A percentile compares a stretch with the other conserved stretches of the same genome.
phyloP scores from a whole-genome alignment of 306 rosid genomes.

The Prunus dulcis region DNA sequence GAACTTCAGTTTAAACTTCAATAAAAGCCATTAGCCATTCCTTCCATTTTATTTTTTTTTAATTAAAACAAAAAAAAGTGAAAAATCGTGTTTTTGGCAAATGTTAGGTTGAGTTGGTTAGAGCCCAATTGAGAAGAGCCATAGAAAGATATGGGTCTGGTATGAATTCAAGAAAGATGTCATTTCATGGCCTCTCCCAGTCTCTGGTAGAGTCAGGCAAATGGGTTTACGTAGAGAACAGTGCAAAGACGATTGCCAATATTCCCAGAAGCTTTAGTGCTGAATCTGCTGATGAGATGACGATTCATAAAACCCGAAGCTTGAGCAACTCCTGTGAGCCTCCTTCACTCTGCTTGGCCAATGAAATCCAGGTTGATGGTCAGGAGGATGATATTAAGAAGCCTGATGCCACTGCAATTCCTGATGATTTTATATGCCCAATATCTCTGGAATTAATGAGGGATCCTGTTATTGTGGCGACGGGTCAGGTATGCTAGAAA shows the following conservation, averaged over 20 bases:
- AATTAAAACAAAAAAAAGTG: not conserved
- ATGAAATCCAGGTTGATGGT: slow-evolving; percentile 33
- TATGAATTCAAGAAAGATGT: slow-evolving; percentile 43
- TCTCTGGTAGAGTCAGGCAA: slow-evolving; percentile 44
- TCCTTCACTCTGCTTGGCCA: slow-evolving; percentile 31
- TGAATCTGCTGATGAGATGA: slow-evolving; percentile 22
- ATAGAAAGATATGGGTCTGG: slow-evolving; percentile 63
- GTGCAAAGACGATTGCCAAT: not conserved
- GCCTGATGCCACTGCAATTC: slow-evolving; percentile 56
- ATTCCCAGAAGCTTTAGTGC: slow-evolving; percentile 26
- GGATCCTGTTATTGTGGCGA: slow-evolving; percentile 97
- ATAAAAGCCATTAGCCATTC: too few species aligned
- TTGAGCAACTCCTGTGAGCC: slow-evolving; percentile 39
- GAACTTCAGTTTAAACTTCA: not conserved
- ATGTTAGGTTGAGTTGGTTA: slow-evolving; percentile 84
- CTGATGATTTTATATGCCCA: slow-evolving; percentile 94
- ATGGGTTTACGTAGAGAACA: slow-evolving; percentile 38
- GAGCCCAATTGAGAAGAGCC: slow-evolving; percentile 82
- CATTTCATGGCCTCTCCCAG: slow-evolving; percentile 43
- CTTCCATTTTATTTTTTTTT: not conserved
- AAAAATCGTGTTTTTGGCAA: not conserved
- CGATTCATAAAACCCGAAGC: slow-evolving; percentile 29
- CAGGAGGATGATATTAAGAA: slow-evolving; percentile 47
- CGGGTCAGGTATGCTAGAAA: slow-evolving; percentile 74
- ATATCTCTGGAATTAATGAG: slow-evolving; percentile 94